Percentiles rank a stretch among this genome's conserved stretches.
These are phyloP conservation scores for Sanghuangporus baumii DNA, from an alignment of 1,284 basidiomycete species.

Conservation along the genomic window DNA sequence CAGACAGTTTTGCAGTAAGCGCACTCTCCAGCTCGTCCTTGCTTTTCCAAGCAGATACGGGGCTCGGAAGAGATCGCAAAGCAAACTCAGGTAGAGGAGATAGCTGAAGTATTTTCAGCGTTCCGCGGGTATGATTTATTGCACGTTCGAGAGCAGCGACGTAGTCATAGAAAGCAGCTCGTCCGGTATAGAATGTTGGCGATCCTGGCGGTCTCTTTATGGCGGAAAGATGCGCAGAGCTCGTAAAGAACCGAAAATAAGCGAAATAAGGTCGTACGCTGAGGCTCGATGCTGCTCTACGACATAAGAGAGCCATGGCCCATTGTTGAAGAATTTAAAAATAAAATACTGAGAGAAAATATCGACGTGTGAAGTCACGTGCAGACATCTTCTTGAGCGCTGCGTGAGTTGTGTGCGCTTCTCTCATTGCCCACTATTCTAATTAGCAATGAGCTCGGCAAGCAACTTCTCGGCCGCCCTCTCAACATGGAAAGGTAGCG, in stretches of 20 bases:
- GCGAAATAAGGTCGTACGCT: not conserved
- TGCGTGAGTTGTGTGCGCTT: not conserved
- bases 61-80: slow-evolving; percentile 52
- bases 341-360: not conserved
- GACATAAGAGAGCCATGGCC: slow-evolving; percentile 11
- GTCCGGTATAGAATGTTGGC: slow-evolving; percentile 86
- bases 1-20: slow-evolving; percentile 61
- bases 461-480: slow-evolving; percentile 84
- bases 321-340: not conserved
- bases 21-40: slow-evolving; percentile 51
- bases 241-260: not conserved
- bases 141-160: slow-evolving; percentile 65
- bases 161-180: slow-evolving; percentile 72
- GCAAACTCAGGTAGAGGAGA: slow-evolving; percentile 74
- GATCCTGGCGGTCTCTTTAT: slow-evolving; percentile 41
- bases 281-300: not conserved
- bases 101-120: slow-evolving; percentile 64
- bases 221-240: slow-evolving; percentile 5
- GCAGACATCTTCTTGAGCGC: not conserved
- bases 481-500: slow-evolving; percentile 80
- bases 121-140: slow-evolving; percentile 49
- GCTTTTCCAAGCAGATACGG: slow-evolving; percentile 64
- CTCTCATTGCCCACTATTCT: not conserved
- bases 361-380: not conserved
- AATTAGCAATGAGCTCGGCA: slow-evolving; percentile 39